Base-by-base conservation (phyloP, 192 early-diverging fungal species). In the Entomortierella beljakovae region DNA sequence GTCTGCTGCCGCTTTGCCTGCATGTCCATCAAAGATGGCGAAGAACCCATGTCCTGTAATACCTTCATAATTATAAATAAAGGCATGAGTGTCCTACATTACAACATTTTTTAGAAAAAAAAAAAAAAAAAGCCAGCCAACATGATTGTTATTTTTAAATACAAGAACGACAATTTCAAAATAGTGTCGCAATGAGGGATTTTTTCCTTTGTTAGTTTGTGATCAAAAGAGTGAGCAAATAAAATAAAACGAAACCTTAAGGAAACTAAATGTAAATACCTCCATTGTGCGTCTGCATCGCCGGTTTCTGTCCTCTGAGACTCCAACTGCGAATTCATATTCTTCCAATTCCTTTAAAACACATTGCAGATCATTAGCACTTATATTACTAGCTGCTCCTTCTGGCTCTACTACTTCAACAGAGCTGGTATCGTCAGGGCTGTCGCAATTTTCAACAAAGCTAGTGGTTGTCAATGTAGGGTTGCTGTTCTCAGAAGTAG, bases 1-100 rank as follows among this genome's bases (percentile, higher is more conserved):
- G 56, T 97, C 95, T 16, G 98, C 98, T 6, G 96, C 95, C 50
- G 91, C 85, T 73, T 94, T 94, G 18, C 98, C 97, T 2, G 98
- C 98, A 80, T 99, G 98, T 29, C 98, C 98, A 71, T 99, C 98
- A 81, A 93, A 99, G 48, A 99, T 91, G 28, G 95, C 96, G 89
- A 98, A 96, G 63, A 94, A 96, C 9, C 92, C 92, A 80, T 94
- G 91, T 55, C 94, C 93, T 52, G 83, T 73, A 61, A 93, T 86
- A 60, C 89, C 90, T 35, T 87, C 89, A 84, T 93, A 99, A 79
- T 94, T 89, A 70, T 95, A 91, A 62, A 93, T 81, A 80, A 86
- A 93, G 9, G 87, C 87, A 79, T 99, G 97, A 16, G 98, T 91
- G 83, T 99, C 98, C 89, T 84, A 81, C n/a, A 46, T 46, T 46